A percentile compares a stretch with the other conserved stretches of the same genome.
These are phyloP conservation scores for Trichoderma sp. DNA, from an alignment of 2,329 filamentous ascomycete species.

Conservation along the genomic window DNA sequence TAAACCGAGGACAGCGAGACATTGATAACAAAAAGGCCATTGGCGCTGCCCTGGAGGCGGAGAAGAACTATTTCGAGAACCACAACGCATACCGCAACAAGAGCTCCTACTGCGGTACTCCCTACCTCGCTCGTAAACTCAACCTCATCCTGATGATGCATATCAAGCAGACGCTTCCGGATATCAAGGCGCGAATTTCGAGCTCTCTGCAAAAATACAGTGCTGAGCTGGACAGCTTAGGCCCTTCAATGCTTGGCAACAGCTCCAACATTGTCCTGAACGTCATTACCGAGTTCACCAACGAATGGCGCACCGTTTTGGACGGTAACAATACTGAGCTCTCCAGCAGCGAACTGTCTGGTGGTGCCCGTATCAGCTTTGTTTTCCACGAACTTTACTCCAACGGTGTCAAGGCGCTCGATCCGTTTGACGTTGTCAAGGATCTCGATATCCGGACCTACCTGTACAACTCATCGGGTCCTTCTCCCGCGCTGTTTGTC, in stretches of 20 bases:
- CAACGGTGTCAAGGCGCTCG: slow-evolving; percentile 95
- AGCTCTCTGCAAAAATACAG: slow-evolving; percentile 91
- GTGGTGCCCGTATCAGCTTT: slow-evolving; percentile 97
- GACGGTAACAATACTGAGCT: slow-evolving; percentile 97
- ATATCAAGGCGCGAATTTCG: slow-evolving; percentile 97
- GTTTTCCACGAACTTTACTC: slow-evolving; percentile 98
- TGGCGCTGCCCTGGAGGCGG: slow-evolving; percentile 83
- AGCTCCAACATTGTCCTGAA: slow-evolving; percentile 95
- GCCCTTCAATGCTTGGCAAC: slow-evolving; percentile 94
- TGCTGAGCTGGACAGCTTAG: slow-evolving; percentile 76
- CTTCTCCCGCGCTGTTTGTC: slow-evolving; percentile 93
- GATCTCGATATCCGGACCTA: slow-evolving; percentile 97
- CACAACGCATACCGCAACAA: slow-evolving; percentile 99
- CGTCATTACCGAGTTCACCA: slow-evolving; percentile 98
- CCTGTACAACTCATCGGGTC: slow-evolving; percentile 98
- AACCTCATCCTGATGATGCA: slow-evolving; percentile 99
- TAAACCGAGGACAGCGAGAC: slow-evolving; percentile 96
- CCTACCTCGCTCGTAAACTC: slow-evolving; percentile 92
- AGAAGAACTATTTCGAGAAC: slow-evolving; percentile 97
- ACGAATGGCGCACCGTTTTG: slow-evolving; percentile 93
- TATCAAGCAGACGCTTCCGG: slow-evolving; percentile 98
- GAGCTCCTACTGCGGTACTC: slow-evolving; percentile 96
- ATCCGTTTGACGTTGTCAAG: slow-evolving; percentile 96
- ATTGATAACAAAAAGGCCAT: slow-evolving; percentile 99
- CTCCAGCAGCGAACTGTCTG: slow-evolving; percentile 90